Conservation (phyloP, 1,139 yeast genomes). For the Citeromyces hawaiiensis region DNA sequence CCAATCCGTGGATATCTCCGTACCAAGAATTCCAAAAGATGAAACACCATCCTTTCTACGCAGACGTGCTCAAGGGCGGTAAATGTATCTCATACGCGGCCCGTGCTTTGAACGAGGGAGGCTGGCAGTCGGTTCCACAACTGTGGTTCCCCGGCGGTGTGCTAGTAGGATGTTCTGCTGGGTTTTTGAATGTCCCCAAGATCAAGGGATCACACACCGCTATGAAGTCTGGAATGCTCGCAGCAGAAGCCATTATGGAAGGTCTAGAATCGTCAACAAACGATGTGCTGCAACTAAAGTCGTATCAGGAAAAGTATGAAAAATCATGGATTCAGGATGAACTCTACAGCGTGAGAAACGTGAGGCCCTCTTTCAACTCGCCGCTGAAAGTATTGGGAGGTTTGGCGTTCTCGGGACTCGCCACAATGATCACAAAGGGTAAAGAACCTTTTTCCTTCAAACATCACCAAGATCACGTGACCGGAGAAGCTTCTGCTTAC, state of each 20-base stretch:
- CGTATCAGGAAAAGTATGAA: constrained; percentile 52
- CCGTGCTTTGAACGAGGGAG: constrained; percentile 93
- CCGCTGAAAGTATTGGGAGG: constrained; percentile 71
- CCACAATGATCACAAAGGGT: constrained; percentile 68
- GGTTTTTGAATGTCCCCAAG: constrained; percentile 92
- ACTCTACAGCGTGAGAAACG: constrained; percentile 69
- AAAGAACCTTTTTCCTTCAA: constrained; percentile 78
- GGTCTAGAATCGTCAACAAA: constrained; percentile 23
- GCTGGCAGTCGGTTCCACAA: constrained; percentile 81
- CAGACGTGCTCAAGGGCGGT: constrained; percentile 71
- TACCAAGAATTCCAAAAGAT: constrained; percentile 89
- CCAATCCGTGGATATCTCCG: constrained; percentile 89
- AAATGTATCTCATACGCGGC: constrained; percentile 92
- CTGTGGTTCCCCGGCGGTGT: constrained; percentile 92
- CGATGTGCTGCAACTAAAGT: constrained; percentile 35
- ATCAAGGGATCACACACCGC: constrained; percentile 98
- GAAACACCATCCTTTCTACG: constrained; percentile 84
- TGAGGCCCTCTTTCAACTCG: constrained; percentile 78
- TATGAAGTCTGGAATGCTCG: constrained; percentile 86
- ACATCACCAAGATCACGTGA: constrained; percentile 66
- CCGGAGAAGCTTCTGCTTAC: constrained; percentile 51
- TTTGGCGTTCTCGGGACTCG: constrained; percentile 71
- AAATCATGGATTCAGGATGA: constrained; percentile 82
- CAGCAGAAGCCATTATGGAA: constrained; percentile 76
- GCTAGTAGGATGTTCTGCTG: constrained; percentile 89